Conservation (phyloP, 129 eudicot genomes). For the Smallanthus sonchifolius region DNA sequence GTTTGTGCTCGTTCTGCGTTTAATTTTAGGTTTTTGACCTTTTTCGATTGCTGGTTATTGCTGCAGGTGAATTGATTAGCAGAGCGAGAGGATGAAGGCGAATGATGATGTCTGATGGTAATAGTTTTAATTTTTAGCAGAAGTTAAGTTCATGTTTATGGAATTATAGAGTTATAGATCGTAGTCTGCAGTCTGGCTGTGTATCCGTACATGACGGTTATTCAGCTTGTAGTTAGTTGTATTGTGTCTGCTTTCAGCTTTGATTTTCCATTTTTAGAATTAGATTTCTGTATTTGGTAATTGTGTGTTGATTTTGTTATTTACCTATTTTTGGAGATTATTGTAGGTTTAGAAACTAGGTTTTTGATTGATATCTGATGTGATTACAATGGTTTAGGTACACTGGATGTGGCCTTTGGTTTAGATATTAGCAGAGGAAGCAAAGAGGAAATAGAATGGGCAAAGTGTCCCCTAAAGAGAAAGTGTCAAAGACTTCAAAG, state of each 20-base stretch:
- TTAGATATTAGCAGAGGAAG: background rate
- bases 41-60: background rate
- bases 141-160: background rate
- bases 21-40: background rate
- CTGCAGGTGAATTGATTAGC: constrained; percentile 22
- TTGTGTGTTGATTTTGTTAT: background rate
- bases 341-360: background rate
- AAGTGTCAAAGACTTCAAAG: constrained; percentile 43
- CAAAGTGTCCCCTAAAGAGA: constrained; percentile 70
- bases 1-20: background rate
- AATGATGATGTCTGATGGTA: constrained; percentile 25
- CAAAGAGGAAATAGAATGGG: constrained; percentile 47
- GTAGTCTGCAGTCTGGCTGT: too few species aligned
- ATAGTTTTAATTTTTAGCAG: background rate
- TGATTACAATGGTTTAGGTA: constrained; percentile 1
- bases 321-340: background rate
- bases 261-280: background rate
- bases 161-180: too few species aligned
- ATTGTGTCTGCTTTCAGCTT: constrained; percentile 1
- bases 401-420: constrained; percentile 9
- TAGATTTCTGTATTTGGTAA: background rate
- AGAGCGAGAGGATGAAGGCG: constrained; percentile 20
- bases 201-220: too few species aligned
- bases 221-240: background rate
- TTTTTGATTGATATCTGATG: constrained; percentile 13